Evolutionary conservation across 2,329 filamentous ascomycete genomes (phyloP), one percentile per base, ranked within the genome.

Genomic region (Diaporthe citriasiana): DNA sequence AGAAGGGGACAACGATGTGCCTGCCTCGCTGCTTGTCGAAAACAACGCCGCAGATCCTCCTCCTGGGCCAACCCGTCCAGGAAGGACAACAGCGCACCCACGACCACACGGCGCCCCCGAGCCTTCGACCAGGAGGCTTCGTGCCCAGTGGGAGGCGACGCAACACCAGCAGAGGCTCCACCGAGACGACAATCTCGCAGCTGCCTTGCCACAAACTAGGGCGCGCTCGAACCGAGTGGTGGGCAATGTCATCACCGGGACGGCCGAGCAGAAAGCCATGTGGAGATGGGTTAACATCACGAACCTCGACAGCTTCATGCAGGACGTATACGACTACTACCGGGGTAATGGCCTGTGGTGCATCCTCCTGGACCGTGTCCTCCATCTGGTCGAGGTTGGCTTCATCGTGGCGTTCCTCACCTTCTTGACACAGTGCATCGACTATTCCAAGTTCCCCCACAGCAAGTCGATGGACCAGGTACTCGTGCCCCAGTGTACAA

Each of bases 281-380:
- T 98, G 95, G 93, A 90, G 94, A 83, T 98, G 95, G 94, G 94
- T 94, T 71, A 98, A 98, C 79, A 94, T 97, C 73, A 91, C 94
- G 50, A 97, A 97, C 80, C 86, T 98, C 70, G 95, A 98, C 82
- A 93, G 91, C 78, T 98, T 98, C 81, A 91, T 98, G 80, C 89
- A 91, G 72, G 93, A 91, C 76, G 94, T 97, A 4, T 98, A 98
- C 81, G 89, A 93, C 77, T 98, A 98, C 83, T 98, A 94, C 79
- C 87, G 93, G 69, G 93, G 93, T 2, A 93, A 94, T 76, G 95
- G 95, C 0, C 91, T 97, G 50, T 95, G 92, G 89, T 97, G 94
- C 73, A 97, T 98, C 71, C 80, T 97, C 15, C 87, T 96, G 53
- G 90, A 92, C 73, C 90, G 94, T 72, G 82, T 89, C 7, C 82